phyloP scores from a whole-genome alignment of 2,329 filamentous ascomycete species.

The Aureobasidium zeae region DNA sequence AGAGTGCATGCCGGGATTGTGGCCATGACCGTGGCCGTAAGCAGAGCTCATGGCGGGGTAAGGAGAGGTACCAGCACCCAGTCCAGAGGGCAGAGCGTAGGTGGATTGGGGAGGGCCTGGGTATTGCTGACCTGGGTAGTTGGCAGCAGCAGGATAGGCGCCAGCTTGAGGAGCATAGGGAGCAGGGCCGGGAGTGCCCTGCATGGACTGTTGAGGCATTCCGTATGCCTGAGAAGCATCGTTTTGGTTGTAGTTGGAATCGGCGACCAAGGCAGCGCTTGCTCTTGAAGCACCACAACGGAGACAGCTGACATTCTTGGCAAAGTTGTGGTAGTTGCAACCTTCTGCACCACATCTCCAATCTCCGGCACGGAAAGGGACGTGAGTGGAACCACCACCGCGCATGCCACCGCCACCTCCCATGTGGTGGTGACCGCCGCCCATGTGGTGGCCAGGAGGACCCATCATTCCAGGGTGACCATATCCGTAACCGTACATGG shows the following conservation, averaged over 20 bases:
- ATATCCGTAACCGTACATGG: constrained; percentile 49
- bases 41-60: constrained; percentile 79
- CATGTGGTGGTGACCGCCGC: constrained; percentile 23
- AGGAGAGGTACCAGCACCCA: constrained; percentile 66
- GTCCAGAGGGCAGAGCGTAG: constrained; percentile 77
- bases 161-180: constrained; percentile 59
- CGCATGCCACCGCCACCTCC: constrained; percentile 37
- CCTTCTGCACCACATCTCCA: constrained; percentile 98
- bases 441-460: constrained; percentile 35
- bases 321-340: constrained; percentile 98
- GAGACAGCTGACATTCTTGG: constrained; percentile 96
- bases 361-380: constrained; percentile 95
- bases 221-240: constrained; percentile 73
- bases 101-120: constrained; percentile 80
- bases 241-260: constrained; percentile 71
- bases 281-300: constrained; percentile 92
- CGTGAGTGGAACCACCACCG: constrained; percentile 62
- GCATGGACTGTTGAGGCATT: constrained; percentile 83
- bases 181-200: constrained; percentile 58
- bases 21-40: constrained; percentile 69
- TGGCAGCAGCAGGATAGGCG: constrained; percentile 46
- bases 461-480: constrained; percentile 70
- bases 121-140: constrained; percentile 65
- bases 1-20: constrained; percentile 68
- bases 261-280: constrained; percentile 80